These are phyloP conservation scores for Boletales sp. DNA, from an alignment of 768 basidiomycete genomes.

Conservation along the genomic window DNA sequence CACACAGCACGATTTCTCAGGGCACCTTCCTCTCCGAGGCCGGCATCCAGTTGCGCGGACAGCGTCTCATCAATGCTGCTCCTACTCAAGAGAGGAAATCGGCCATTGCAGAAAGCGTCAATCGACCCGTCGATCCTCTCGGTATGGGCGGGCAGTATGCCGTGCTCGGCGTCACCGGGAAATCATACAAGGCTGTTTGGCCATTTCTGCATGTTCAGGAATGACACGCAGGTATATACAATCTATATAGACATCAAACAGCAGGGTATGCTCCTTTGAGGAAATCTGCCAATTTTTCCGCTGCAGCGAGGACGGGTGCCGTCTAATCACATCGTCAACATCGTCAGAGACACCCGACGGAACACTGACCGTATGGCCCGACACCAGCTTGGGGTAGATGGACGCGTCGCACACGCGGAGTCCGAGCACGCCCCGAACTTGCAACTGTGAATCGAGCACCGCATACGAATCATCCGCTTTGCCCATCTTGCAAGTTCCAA, in stretches of 20 bases:
- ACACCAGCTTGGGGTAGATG: constrained; percentile 39
- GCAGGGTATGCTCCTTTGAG: constrained; percentile 25
- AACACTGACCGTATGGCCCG: constrained; percentile 43
- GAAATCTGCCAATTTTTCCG: constrained; percentile 34
- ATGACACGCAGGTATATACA: not conserved
- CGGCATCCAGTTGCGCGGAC: constrained; percentile 67
- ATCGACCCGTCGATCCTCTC: constrained; percentile 65
- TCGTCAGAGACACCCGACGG: not conserved
- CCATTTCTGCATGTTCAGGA: constrained; percentile 23
- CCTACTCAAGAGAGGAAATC: constrained; percentile 45
- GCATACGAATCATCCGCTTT: constrained; percentile 37
- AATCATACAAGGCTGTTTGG: constrained; percentile 23
- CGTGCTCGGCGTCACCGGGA: constrained; percentile 56
- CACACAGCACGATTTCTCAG: constrained; percentile 74
- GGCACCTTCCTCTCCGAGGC: constrained; percentile 70
- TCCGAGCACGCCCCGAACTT: constrained; percentile 40
- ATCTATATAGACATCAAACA: not conserved
- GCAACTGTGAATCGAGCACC: constrained; percentile 41
- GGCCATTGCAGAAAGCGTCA: constrained; percentile 57
- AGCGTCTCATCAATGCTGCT: constrained; percentile 53
- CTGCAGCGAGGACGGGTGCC: constrained; percentile 28
- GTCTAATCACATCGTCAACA: constrained; percentile 15
- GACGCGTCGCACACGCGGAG: constrained; percentile 47
- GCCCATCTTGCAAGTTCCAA: constrained; percentile 37
- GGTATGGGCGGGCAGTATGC: constrained; percentile 91